Percentiles rank a stretch among this genome's conserved stretches.
phyloP scores from a whole-genome alignment of 1,284 basidiomycete species.

The Irpex rosettiformis region DNA sequence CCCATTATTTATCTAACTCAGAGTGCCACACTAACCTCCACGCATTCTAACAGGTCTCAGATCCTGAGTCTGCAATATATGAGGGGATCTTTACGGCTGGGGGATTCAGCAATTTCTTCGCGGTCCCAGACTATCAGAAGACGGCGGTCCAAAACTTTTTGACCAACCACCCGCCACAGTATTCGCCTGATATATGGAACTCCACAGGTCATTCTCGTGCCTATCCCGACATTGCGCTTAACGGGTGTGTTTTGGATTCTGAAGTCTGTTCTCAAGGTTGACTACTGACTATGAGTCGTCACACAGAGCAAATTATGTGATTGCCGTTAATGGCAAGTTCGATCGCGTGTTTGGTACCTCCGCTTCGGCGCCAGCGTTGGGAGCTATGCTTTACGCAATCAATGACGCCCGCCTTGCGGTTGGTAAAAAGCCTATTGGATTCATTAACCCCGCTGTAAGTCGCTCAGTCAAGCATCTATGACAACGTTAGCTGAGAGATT shows the following conservation, averaged over 20 bases:
- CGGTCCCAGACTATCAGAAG: slow-evolving; percentile 37
- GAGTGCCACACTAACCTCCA: background rate
- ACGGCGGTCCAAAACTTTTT: slow-evolving; percentile 25
- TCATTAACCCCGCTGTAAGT: background rate
- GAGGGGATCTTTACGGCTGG: slow-evolving; percentile 19
- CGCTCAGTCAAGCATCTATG: background rate
- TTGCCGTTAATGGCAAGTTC: slow-evolving; percentile 40
- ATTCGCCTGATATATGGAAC: slow-evolving; percentile 28
- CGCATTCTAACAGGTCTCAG: slow-evolving; percentile 26
- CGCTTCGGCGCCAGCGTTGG: slow-evolving; percentile 40
- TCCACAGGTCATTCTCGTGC: slow-evolving; percentile 23
- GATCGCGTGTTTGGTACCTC: slow-evolving; percentile 43
- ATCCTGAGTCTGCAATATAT: slow-evolving; percentile 35
- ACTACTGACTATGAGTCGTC: no score
- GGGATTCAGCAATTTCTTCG: slow-evolving; percentile 48
- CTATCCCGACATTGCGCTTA: slow-evolving; percentile 31
- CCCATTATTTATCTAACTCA: background rate
- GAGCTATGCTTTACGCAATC: slow-evolving; percentile 52
- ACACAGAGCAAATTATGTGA: slow-evolving; percentile 24
- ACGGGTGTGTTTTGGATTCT: slow-evolving; percentile 10
- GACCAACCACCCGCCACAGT: slow-evolving; percentile 27
- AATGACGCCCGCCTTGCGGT: slow-evolving; percentile 51
- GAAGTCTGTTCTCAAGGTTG: slow-evolving; percentile 6
- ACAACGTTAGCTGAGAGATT: background rate
- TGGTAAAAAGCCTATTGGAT: slow-evolving; percentile 31